These are phyloP conservation scores for Pseudocercospora fijiensis DNA, from an alignment of 2,329 filamentous ascomycete genomes.

Conservation along the genomic window DNA sequence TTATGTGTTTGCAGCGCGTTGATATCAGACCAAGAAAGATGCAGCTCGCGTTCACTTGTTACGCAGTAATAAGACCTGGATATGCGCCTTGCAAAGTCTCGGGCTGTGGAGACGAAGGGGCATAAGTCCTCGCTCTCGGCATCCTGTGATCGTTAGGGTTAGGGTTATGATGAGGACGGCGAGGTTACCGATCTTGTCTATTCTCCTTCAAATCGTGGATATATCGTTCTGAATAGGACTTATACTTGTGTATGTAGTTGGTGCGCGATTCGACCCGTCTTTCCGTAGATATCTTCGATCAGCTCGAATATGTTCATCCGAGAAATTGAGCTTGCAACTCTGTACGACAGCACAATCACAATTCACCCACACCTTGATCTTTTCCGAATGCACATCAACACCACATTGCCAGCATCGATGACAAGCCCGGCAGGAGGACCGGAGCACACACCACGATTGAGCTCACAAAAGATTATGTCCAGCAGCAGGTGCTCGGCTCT, in stretches of 20 bases:
- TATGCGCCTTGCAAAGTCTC: constrained; percentile 8
- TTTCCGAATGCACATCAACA: neutral
- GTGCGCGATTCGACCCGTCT: neutral
- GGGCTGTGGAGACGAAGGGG: neutral
- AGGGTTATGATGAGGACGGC: neutral
- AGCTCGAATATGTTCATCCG: neutral
- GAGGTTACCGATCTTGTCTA: neutral
- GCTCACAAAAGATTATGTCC: neutral
- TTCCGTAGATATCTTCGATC: neutral
- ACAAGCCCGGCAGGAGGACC: neutral
- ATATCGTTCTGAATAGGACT: neutral
- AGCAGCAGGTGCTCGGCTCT: neutral
- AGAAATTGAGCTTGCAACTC: neutral
- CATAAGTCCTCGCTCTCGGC: neutral
- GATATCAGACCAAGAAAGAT: neutral
- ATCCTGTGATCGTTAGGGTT: neutral
- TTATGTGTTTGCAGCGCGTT: neutral
- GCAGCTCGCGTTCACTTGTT: neutral
- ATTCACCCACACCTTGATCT: neutral
- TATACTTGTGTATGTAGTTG: neutral
- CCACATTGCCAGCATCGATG: neutral
- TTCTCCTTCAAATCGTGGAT: neutral
- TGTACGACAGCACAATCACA: too few species aligned
- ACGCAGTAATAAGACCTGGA: constrained; percentile 13
- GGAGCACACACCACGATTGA: neutral